These are phyloP conservation scores for Rhizopus arrhizus DNA, from an alignment of 371 early-diverging fungal genomes.

Conservation along the genomic window DNA sequence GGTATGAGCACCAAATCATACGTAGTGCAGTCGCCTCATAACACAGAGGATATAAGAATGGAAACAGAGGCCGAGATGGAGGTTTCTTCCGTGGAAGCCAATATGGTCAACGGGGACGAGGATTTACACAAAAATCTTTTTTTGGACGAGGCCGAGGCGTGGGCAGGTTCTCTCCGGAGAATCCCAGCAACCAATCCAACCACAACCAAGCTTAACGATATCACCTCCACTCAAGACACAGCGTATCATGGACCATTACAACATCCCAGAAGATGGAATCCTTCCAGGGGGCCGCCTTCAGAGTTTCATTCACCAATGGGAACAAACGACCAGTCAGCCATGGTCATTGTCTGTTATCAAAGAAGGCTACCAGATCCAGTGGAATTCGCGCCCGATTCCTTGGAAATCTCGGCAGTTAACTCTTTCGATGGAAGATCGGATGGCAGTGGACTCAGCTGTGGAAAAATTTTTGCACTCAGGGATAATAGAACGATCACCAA, in stretches of 20 bases:
- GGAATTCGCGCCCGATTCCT: background rate
- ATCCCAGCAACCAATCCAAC: background rate
- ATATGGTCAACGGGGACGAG: background rate
- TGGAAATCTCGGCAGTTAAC: background rate
- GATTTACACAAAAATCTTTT: background rate
- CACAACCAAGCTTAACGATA: background rate
- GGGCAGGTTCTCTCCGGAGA: background rate
- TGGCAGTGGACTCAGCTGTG: background rate
- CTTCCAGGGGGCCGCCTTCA: slow-evolving; percentile 3
- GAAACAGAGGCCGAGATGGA: background rate
- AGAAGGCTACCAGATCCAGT: slow-evolving; percentile 12
- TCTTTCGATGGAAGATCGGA: background rate
- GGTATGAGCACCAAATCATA: background rate
- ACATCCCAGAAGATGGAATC: background rate
- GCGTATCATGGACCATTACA: background rate
- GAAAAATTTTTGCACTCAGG: background rate
- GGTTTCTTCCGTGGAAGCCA: background rate
- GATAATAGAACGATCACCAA: background rate
- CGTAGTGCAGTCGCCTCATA: background rate
- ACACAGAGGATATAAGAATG: background rate
- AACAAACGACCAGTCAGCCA: background rate
- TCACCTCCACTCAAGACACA: background rate
- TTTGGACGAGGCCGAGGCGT: background rate
- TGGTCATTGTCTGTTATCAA: slow-evolving; percentile 6
- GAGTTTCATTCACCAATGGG: slow-evolving; percentile 2